A percentile compares a stretch with the other conserved stretches of the same genome.
phyloP scores from a whole-genome alignment of 2,329 filamentous ascomycete genomes.

The Paramyrothecium roridum region DNA sequence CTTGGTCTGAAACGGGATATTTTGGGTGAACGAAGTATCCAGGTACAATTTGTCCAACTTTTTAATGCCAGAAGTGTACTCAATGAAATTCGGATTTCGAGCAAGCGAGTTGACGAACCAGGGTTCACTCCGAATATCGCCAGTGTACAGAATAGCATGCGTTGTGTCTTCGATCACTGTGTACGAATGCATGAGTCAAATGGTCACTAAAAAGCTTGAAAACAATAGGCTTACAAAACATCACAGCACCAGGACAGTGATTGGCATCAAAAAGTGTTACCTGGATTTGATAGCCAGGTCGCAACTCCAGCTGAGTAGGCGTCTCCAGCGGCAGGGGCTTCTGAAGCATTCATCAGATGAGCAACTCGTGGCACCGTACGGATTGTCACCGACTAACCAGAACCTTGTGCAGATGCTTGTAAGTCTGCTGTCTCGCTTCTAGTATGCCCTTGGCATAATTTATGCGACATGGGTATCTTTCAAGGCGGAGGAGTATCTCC shows the following conservation, averaged over 20 bases:
- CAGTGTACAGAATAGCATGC: conserved; percentile 80
- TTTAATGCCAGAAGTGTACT: conserved; percentile 66
- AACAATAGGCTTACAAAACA: conserved; percentile 62
- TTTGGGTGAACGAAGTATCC: conserved; percentile 71
- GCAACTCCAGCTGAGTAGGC: conserved; percentile 72
- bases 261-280: conserved; percentile 90
- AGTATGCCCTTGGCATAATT: conserved; percentile 77
- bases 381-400: conserved; percentile 41
- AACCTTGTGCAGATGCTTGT: conserved; percentile 69
- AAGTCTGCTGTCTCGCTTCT: conserved; percentile 71
- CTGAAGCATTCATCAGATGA: conserved; percentile 27
- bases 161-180: conserved; percentile 69
- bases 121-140: conserved; percentile 79
- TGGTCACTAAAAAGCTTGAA: background rate
- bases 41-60: conserved; percentile 80
- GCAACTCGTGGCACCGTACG: rapidly evolving
- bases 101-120: conserved; percentile 79
- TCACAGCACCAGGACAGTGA: conserved; percentile 84
- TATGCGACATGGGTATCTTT: conserved; percentile 75
- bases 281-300: conserved; percentile 63
- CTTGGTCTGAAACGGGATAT: conserved; percentile 55
- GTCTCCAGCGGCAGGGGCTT: conserved; percentile 81
- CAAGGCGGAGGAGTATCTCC: conserved; percentile 76
- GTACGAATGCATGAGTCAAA: background rate
- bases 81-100: conserved; percentile 69